A percentile compares a stretch with the other conserved stretches of the same genome.
Conservation (phyloP, 345 rosid genomes). For the Geranium rotundifolium region DNA sequence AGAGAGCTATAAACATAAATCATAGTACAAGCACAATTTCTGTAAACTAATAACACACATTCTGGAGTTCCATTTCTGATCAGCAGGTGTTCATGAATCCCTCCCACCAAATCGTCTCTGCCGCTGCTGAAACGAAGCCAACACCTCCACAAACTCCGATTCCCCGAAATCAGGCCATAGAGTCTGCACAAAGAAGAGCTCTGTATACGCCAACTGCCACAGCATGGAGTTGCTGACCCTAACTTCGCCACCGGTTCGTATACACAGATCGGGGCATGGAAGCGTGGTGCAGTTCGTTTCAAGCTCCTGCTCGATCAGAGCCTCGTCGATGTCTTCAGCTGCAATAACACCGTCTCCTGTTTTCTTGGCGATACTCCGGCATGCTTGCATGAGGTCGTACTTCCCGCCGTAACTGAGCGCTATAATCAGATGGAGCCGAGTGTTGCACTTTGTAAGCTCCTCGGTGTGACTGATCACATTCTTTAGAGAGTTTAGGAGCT, state of each 20-base stretch:
- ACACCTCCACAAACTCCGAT: slow-evolving; percentile 42
- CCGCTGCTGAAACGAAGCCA: slow-evolving; percentile 55
- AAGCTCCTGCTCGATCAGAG: slow-evolving; percentile 48
- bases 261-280: slow-evolving; percentile 60
- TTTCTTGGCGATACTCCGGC: slow-evolving; percentile 44
- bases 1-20: too few relatives aligned
- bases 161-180: slow-evolving; percentile 83
- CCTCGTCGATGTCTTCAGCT: slow-evolving; percentile 43
- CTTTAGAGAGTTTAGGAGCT: slow-evolving; percentile 35
- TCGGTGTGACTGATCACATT: slow-evolving; percentile 31
- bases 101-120: slow-evolving; percentile 61
- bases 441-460: slow-evolving; percentile 34
- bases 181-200: slow-evolving; percentile 47
- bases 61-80: neutral
- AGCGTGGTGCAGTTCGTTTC: slow-evolving; percentile 51
- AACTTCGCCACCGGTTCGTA: slow-evolving; percentile 70
- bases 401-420: slow-evolving; percentile 79
- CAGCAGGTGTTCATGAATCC: slow-evolving; percentile 12
- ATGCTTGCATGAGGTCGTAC: slow-evolving; percentile 56
- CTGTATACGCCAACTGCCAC: slow-evolving; percentile 81
- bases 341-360: slow-evolving; percentile 37
- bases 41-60: neutral
- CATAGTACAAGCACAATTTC: too few relatives aligned
- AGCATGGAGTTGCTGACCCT: slow-evolving; percentile 74
- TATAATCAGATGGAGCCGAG: slow-evolving; percentile 46